phyloP scores from a whole-genome alignment of 805 yeast species.

The Teunomyces aglyptinius region DNA sequence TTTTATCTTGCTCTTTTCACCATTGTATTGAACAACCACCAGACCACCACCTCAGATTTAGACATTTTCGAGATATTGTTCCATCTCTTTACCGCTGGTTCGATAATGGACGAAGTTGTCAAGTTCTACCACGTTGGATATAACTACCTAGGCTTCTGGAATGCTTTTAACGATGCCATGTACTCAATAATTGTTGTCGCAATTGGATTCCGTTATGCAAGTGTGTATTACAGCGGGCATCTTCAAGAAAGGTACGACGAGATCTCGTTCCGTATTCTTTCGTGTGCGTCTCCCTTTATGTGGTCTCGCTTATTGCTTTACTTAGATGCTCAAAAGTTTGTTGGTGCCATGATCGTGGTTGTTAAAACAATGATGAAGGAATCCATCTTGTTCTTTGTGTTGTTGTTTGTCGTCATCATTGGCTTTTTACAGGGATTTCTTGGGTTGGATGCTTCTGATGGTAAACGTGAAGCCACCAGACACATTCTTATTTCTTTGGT shows the following conservation, averaged over 20 bases:
- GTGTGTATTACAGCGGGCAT: conserved; percentile 22
- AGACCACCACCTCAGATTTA: conserved; percentile 29
- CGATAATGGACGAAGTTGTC: conserved; percentile 61
- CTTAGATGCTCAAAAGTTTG: conserved; percentile 76
- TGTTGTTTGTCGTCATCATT: conserved; percentile 63
- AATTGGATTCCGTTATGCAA: conserved; percentile 52
- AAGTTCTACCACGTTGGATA: conserved; percentile 77
- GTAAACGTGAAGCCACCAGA: conserved; percentile 70
- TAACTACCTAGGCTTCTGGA: conserved; percentile 74
- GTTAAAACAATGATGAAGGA: conserved; percentile 85
- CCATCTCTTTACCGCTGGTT: conserved; percentile 65
- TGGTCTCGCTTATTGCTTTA: conserved; percentile 77
- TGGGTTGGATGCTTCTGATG: conserved; percentile 86
- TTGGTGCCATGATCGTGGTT: conserved; percentile 87
- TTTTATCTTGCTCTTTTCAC: conserved; percentile 63
- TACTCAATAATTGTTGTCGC: conserved; percentile 55
- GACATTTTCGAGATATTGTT: conserved; percentile 53
- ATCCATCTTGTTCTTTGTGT: conserved; percentile 75
- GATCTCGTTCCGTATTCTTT: conserved; percentile 64
- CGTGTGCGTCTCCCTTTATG: conserved; percentile 83
- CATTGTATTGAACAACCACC: conserved; percentile 58
- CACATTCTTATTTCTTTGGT: conserved; percentile 62
- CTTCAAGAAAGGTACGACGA: conserved; percentile 43
- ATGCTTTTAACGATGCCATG: conserved; percentile 70
- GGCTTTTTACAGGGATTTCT: conserved; percentile 87